Conservation (phyloP, 371 early-diverging fungal genomes). For the Smittium culicis region DNA sequence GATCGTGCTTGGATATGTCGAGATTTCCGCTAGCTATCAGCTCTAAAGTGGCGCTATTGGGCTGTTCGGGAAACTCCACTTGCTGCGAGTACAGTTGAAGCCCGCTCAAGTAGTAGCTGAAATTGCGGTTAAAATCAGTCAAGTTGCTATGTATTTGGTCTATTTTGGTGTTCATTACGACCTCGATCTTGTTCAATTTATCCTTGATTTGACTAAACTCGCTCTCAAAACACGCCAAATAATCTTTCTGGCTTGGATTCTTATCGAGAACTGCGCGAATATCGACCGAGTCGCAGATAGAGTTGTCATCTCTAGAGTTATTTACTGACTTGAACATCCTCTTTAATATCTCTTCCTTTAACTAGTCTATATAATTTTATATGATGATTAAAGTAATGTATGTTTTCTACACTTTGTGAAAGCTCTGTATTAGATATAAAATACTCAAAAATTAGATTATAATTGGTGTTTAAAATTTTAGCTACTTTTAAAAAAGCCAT, state of each 20-base stretch:
- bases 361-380: no score
- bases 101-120: constrained; percentile 25
- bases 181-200: background rate
- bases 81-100: constrained; percentile 25
- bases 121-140: constrained; percentile 24
- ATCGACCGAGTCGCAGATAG: background rate
- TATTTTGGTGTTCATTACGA: constrained; percentile 12
- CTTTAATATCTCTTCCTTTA: no score
- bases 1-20: background rate
- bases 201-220: background rate
- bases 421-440: no score
- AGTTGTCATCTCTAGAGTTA: background rate
- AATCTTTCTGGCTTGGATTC: background rate
- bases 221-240: background rate
- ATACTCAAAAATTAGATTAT: no score
- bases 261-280: background rate
- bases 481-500: no score
- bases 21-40: constrained; percentile 10
- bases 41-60: constrained; percentile 20
- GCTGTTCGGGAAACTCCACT: constrained; percentile 25
- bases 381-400: no score
- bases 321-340: background rate
- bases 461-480: no score
- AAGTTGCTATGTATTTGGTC: constrained; percentile 25
- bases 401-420: no score